phyloP scores from a whole-genome alignment of 495 filamentous ascomycete genomes.

The Penicillium alfredii region DNA sequence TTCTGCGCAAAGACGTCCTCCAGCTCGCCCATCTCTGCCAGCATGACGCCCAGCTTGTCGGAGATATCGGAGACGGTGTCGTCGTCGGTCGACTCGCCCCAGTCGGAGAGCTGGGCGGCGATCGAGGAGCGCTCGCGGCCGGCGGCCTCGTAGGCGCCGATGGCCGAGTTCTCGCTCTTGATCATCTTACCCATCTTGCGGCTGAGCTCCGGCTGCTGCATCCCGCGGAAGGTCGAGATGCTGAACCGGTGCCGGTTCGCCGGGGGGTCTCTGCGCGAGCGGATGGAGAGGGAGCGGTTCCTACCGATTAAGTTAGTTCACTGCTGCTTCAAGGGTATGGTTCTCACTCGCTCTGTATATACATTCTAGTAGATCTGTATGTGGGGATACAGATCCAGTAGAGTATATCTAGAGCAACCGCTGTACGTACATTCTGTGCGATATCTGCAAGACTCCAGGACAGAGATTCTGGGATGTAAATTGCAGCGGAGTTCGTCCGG shows the following conservation, averaged over 20 bases:
- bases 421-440: slow-evolving; percentile 2
- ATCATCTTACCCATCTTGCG: slow-evolving; percentile 82
- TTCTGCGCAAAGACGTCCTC: slow-evolving; percentile 82
- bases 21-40: slow-evolving; percentile 87
- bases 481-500: too few relatives aligned
- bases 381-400: slow-evolving; percentile 1
- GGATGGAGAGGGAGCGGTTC: slow-evolving; percentile 58
- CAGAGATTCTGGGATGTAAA: too few relatives aligned
- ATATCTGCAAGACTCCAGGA: too few relatives aligned
- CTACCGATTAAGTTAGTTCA: slow-evolving; percentile 24
- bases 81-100: slow-evolving; percentile 86
- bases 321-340: too few relatives aligned
- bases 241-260: slow-evolving; percentile 60
- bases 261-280: slow-evolving; percentile 42
- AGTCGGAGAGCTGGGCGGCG: slow-evolving; percentile 88
- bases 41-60: slow-evolving; percentile 88
- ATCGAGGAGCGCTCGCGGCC: slow-evolving; percentile 74
- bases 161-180: slow-evolving; percentile 82
- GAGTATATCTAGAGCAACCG: too few relatives aligned
- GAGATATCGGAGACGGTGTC: slow-evolving; percentile 81
- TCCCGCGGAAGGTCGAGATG: slow-evolving; percentile 73
- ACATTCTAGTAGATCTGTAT: too few relatives aligned
- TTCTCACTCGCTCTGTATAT: too few relatives aligned
- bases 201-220: slow-evolving; percentile 76
- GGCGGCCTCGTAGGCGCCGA: slow-evolving; percentile 75